Evolutionary conservation across 1,139 yeast genomes (phyloP), one percentile per base, ranked within the genome.

Genomic region (Blastobotrys arbuscula): DNA sequence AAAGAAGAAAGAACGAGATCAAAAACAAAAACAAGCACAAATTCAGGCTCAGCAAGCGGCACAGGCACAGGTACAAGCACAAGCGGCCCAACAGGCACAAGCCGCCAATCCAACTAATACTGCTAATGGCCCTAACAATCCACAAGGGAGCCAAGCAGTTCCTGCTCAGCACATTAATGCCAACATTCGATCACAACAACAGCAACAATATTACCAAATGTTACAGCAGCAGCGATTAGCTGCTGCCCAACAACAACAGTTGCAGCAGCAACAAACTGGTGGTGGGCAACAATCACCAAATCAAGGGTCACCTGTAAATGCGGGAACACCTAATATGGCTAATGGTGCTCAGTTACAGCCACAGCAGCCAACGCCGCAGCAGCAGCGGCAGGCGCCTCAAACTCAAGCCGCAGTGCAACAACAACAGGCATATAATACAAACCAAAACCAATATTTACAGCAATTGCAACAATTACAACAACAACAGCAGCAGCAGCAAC

Each of bases 1-100:
- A 7, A 63, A 62, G 57, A 70, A 70, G 57, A 60, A 65, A 39
- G 67, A 66, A 48, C 57, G 64, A 26, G 33, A 42, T 6, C 50
- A 36, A 38, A 47, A 24, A 24, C 55, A 53, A 43, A 62, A 56
- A 47, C 53, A 53, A 10, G 54, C 42, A 15, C 61, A 54, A 33
- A 55, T 54, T 20, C 59, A 44, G 26, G 42, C 55, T 15, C 55
- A 50, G 34, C 60, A 55, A 36, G 47, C 45, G 33, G 56, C 49
- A 37, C 47, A 41, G 19, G 35, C 23, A 10, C 53, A 49, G 30
- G 18, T 13, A 5, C 45, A 33, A n/a, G 31, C 39, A 15, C 45
- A 34, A 24, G 9, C 31, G 10, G n/a, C 41, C 2, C 28, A 31
- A 7, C 47, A 44, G 21, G 41, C 26, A 12, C 47, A 37, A n/a